A percentile compares a stretch with the other conserved stretches of the same genome.
Conservation (phyloP, 306 rosid species). For the Cucurbita moschata region DNA sequence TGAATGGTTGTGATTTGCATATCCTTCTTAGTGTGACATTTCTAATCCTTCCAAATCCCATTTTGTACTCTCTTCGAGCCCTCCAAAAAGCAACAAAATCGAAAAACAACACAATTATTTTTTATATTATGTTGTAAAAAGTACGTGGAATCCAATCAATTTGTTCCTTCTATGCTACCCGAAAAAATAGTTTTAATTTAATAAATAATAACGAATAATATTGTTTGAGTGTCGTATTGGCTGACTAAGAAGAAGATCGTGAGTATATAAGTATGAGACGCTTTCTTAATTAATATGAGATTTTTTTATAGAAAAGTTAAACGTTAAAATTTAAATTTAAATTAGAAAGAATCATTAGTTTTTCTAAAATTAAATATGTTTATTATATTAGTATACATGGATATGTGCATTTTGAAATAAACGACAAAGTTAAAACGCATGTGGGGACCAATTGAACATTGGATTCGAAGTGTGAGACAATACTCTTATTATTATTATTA, state of each 20-base stretch:
- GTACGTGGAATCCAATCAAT: background rate
- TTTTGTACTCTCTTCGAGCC: background rate
- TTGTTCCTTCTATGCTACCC: background rate
- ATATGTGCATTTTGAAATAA: background rate
- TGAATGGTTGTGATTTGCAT: background rate
- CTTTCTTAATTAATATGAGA: too few species aligned
- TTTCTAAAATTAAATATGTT: background rate
- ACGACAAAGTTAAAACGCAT: background rate
- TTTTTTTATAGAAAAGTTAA: too few species aligned
- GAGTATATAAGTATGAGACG: too few species aligned
- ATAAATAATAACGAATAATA: background rate
- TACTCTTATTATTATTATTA: background rate
- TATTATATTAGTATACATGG: background rate
- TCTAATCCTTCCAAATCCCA: background rate
- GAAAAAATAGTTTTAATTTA: background rate
- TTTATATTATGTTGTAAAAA: background rate
- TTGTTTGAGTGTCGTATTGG: too few species aligned
- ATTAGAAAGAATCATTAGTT: background rate
- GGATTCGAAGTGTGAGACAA: background rate
- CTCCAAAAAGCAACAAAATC: background rate
- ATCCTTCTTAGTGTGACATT: background rate
- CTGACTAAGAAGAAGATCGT: too few species aligned
- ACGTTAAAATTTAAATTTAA: too few species aligned
- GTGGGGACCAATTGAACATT: background rate
- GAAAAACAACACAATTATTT: background rate